Evolutionary conservation across 2,329 filamentous ascomycete species (phyloP), one percentile per base, ranked within the genome.

Genomic region (Calonectria pauciramosa): DNA sequence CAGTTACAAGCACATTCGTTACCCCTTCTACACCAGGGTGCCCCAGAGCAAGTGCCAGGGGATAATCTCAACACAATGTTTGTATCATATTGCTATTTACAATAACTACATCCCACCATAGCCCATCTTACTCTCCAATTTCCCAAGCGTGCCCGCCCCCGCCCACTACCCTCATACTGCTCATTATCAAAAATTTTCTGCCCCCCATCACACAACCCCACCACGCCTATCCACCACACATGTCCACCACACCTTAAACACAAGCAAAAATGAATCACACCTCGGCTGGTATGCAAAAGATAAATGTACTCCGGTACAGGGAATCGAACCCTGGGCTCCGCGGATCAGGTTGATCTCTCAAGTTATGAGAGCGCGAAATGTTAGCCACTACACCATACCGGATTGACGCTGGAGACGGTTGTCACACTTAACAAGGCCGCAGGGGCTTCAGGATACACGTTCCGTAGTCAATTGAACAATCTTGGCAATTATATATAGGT

Each of bases 371-470:
- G 81, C 81, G 81, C 78, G 80, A 82, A 82, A 82, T 82, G 81
- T 82, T 82, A 80, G 81, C 81, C 80, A 82, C 80, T 82, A 82
- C 81, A 82, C 80, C 81, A 82, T 82, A 82, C 81, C 80, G 80
- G 80, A 82, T 75, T 66, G 56, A 60, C 28, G 59, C 41, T 66
- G 51, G 66, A 2, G 8, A 6, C 1, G n/a, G 6, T 28, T 38
- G 38, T 41, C 20, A 18, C 23, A 30, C 34, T 18, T 63, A 63
- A 41, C 56, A 63, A 63, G 14, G 34, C 56, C 14, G 16, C 16
- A 18, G 1, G 14, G 18, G 26, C 20, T 14, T n/a, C 10, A 26
- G 13, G 4, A 38, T 23, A 13, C n/a, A 23, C 20, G 13, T 38
- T n/a, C 7, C 54, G 32, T 3, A 26, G 18, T 14, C 30, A n/a